Evolutionary conservation across 83 land plant species (phyloP).

Genomic region (Larix sibirica): DNA sequence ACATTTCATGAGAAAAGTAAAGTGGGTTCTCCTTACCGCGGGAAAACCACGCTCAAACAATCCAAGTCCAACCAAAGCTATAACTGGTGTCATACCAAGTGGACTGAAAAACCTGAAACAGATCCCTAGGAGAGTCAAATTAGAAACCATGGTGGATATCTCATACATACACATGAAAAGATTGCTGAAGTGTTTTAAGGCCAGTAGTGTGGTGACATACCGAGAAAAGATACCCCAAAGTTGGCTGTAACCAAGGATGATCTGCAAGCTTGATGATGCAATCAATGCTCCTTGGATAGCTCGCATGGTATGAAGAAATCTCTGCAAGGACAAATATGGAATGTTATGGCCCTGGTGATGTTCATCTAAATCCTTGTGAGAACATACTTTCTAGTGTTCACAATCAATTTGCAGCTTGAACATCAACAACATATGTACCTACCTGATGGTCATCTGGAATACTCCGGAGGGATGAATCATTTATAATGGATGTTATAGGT

Average conservation of each 20-base stretch:
- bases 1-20: too few relatives aligned
- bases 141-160: not conserved
- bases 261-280: constrained; percentile 72
- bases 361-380: not conserved
- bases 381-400: not conserved
- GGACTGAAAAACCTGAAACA: constrained; percentile 75
- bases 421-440: constrained; percentile 8
- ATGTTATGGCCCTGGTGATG: not conserved
- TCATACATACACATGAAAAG: not conserved
- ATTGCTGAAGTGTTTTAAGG: not conserved
- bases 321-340: constrained; percentile 46
- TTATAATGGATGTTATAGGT: constrained; percentile 71
- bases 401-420: not conserved
- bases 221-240: constrained; percentile 75
- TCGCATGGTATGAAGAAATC: constrained; percentile 75
- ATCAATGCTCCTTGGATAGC: constrained; percentile 94
- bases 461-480: constrained; percentile 32
- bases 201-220: constrained; percentile 23
- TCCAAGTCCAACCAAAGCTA: constrained; percentile 79
- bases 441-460: constrained; percentile 68
- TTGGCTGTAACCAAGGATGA: constrained; percentile 78
- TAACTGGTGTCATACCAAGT: constrained; percentile 82
- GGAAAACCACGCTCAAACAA: constrained; percentile 82
- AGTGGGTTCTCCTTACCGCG: constrained; percentile 28
- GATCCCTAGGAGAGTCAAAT: not conserved